Evolutionary conservation across 1,284 basidiomycete species (phyloP), one percentile per base, ranked within the genome.

Genomic region (Malassezia restricta): DNA sequence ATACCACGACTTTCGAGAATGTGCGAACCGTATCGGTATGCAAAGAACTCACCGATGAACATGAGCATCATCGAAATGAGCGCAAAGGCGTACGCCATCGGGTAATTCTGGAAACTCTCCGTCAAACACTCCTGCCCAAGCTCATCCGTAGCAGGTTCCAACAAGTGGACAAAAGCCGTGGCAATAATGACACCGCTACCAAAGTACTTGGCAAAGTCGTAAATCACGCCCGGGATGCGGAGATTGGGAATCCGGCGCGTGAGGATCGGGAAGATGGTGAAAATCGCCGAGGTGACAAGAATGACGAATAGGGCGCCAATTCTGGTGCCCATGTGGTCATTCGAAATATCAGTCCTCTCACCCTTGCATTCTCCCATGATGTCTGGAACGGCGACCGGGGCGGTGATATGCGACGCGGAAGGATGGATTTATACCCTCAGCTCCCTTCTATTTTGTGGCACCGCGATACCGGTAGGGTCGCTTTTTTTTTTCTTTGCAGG

Each of bases 271-370:
- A 92, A 86, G 40, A 88, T 76, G 0, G 89, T 83, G 12, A 86
- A 87, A 9, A 75, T 61, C n/a, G 64, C 55, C 7, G 71, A 69
- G 2, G 68, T 64, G 6, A 73, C 76, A 57, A 87, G 78, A 69
- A 96, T 84, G 74, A 96, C 81, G 75, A 96, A 95, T 67, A 96
- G 79, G 27, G 87, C 82, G 2, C 81, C 91, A 53, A 95, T 80
- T 54, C 64, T 54, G 51, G 64, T 49, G 49, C 63, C 63, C 24
- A 68, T 11, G 32, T 55, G 30, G 27, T 54, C 52, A 15, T 35
- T n/a, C 20, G 20, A 24, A 42, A 42, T 35, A 35, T 35, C 33
- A 12, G 33, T 11, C 11, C 3, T 15, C 11, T 12, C 15, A 15
- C 33, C 33, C 33, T 7, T 49, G 33, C 4, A 40, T 39, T 9